Evolutionary conservation across 1,284 basidiomycete genomes (phyloP).

Genomic region (Melampsora larici-populina): DNA sequence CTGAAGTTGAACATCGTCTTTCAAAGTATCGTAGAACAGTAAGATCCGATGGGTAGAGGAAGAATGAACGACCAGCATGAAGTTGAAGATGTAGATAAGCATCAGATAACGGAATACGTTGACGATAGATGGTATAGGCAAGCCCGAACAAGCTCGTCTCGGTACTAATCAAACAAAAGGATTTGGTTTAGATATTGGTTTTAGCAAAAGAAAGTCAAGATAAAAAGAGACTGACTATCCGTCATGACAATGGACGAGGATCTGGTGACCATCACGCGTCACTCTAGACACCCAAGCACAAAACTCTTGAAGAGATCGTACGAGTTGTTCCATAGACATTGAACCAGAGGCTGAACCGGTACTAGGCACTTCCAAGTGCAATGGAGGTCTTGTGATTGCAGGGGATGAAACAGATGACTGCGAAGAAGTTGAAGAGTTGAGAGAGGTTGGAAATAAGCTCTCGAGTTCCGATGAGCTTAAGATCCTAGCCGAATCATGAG

Average conservation of each 20-base stretch:
- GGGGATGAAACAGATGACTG: conserved; percentile 60
- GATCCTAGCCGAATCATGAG: conserved; percentile 71
- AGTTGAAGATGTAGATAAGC: conserved; percentile 76
- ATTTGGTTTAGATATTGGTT: conserved; percentile 44
- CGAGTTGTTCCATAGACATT: conserved; percentile 58
- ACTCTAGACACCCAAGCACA: conserved; percentile 53
- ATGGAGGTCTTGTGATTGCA: conserved; percentile 46
- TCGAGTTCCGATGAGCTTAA: conserved; percentile 59
- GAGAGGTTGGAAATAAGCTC: conserved; percentile 58
- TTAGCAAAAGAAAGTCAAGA: conserved; percentile 46
- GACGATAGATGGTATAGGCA: conserved; percentile 79
- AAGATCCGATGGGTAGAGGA: conserved; percentile 81
- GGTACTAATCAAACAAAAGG: conserved; percentile 59
- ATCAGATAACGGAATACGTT: conserved; percentile 68
- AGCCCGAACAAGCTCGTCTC: conserved; percentile 86
- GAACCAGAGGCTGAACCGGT: conserved; percentile 62
- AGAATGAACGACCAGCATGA: conserved; percentile 66
- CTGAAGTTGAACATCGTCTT: conserved; percentile 53
- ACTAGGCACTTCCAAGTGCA: conserved; percentile 56
- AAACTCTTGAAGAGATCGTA: conserved; percentile 56
- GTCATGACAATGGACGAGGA: conserved; percentile 57
- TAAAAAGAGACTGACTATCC: conserved; percentile 53
- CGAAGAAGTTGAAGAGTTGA: conserved; percentile 67
- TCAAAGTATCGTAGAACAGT: conserved; percentile 73
- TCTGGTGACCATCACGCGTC: conserved; percentile 51